Conservation (phyloP, 495 filamentous ascomycete genomes). For the Ramalina peruviana region DNA sequence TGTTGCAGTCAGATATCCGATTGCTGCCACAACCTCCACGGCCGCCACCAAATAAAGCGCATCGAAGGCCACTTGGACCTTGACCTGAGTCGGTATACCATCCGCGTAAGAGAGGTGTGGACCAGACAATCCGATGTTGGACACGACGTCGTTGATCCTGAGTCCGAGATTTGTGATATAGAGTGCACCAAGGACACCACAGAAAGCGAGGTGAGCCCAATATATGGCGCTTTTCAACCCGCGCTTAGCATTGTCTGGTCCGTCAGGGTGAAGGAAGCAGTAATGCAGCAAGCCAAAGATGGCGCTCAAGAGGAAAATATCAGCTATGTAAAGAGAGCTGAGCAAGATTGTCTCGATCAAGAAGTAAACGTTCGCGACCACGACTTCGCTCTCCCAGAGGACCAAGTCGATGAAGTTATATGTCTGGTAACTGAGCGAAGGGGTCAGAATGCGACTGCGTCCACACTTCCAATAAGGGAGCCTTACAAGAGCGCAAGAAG, state of each 20-base stretch:
- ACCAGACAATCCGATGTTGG: neutral
- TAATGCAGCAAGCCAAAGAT: neutral
- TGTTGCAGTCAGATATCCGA: neutral
- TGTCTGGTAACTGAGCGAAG: neutral
- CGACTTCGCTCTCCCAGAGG: neutral
- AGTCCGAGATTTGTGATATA: neutral
- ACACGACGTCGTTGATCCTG: neutral
- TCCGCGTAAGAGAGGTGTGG: neutral
- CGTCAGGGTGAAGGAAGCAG: neutral
- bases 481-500: slow-evolving; percentile 1
- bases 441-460: neutral
- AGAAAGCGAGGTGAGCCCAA: neutral
- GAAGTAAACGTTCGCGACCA: neutral
- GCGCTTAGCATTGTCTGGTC: neutral
- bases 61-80: neutral
- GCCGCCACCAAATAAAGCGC: neutral
- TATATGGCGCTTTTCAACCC: neutral
- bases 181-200: neutral
- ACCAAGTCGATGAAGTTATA: neutral
- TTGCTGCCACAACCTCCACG: neutral
- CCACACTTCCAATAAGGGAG: neutral
- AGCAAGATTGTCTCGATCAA: neutral
- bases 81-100: neutral
- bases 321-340: neutral
- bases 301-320: neutral